Evolutionary conservation across 2,329 filamentous ascomycete species (phyloP), one percentile per base, ranked within the genome.

Genomic region (Xylaria sp.): DNA sequence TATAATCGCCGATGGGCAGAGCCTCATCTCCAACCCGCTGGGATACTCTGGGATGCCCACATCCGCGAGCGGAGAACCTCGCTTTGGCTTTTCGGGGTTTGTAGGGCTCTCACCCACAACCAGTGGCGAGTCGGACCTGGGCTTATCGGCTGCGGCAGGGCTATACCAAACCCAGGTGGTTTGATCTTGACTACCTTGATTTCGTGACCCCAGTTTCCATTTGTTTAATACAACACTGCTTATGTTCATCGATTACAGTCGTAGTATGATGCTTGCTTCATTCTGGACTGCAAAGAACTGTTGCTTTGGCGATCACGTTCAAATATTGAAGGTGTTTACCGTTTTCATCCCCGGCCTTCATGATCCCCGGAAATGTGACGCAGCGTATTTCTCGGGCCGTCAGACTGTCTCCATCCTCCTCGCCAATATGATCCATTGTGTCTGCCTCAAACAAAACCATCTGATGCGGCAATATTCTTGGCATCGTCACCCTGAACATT

Each of bases 401-500:
- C 21, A 87, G 77, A 9, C 75, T 79, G 17, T 86, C 84, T 64
- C 88, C 87, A 61, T 87, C 84, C 68, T 86, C 84, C 15, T 86
- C 86, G 37, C 87, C 84, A 47, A 89, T 80, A 69, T 90, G 87
- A 68, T 90, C 88, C 88, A 91, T 91, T 3, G 77, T 83, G 25
- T 79, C 78, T 1, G 78, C 61, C 69, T 89, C 85, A 70, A 90
- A 91, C 52, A 82, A 73, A 2, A 81, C 78, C 61, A 76, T 78
- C 70, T 87, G 84, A 69, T 87, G 82, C 4, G 83, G 80, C 61
- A 80, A 71, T 23, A 84, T 77, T 38, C 76, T 74, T 21, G 86
- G 86, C 83, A 88, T 86, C 63, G 79, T 76, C 28, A 87, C 79
- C 19, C 77, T 78, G 68, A 89, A 83, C 12, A 83, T 78, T 53